Evolutionary conservation across 2,329 filamentous ascomycete species (phyloP).

Genomic region (Penicillium sp.): DNA sequence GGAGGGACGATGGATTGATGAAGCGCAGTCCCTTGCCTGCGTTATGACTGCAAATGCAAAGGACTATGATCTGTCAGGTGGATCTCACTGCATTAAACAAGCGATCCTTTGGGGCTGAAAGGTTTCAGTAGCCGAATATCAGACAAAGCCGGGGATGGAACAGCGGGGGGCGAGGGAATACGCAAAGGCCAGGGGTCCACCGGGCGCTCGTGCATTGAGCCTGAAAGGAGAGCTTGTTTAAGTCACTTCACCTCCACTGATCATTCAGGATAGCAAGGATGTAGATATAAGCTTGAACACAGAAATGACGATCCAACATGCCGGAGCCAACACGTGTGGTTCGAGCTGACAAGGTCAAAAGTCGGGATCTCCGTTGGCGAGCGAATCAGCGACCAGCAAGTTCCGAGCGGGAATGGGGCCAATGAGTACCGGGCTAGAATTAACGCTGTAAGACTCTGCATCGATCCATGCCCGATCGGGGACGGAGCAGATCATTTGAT

Average conservation of each 20-base stretch:
- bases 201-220: neutral
- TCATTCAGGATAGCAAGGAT: neutral
- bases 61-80: neutral
- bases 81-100: neutral
- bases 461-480: constrained; percentile 1
- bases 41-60: neutral
- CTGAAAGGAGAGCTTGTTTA: neutral
- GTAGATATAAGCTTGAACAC: neutral
- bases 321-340: neutral
- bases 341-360: neutral
- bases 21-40: neutral
- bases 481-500: neutral
- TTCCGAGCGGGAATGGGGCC: neutral
- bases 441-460: neutral
- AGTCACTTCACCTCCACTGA: neutral
- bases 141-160: neutral
- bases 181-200: neutral
- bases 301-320: neutral
- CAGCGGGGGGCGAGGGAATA: neutral
- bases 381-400: neutral
- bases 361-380: neutral
- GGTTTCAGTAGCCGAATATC: neutral
- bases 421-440: no score
- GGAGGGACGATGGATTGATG: neutral
- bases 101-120: neutral